These are phyloP conservation scores for Eutreptiella sp. DNA, from an alignment of 208 protist species.

Conservation along the genomic window DNA sequence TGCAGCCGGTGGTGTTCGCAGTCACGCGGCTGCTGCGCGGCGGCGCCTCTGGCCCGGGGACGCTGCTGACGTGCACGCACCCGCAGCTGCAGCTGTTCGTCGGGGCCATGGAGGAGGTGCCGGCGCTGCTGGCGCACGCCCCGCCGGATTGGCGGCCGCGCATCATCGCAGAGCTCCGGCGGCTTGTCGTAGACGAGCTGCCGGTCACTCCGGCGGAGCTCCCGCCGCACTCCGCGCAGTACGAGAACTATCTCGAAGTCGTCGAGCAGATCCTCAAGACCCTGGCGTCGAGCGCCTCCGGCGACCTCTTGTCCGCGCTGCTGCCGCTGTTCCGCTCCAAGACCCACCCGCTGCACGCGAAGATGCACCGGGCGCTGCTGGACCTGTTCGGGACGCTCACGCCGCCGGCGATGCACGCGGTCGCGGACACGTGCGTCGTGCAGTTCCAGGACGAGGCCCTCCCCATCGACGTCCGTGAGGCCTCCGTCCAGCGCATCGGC, in stretches of 20 bases:
- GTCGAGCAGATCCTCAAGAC: slow-evolving; percentile 35
- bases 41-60: too few species aligned
- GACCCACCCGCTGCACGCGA: slow-evolving; percentile 30
- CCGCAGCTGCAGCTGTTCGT: too few species aligned
- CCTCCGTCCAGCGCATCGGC: slow-evolving; percentile 41
- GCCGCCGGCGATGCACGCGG: not conserved
- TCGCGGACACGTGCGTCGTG: slow-evolving; percentile 10
- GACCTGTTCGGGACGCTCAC: not conserved
- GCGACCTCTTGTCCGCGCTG: slow-evolving; percentile 33
- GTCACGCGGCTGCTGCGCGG: too few species aligned
- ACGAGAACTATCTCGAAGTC: slow-evolving; percentile 30
- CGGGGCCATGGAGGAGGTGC: too few species aligned
- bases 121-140: not conserved
- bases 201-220: slow-evolving; percentile 53
- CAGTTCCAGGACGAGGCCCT: slow-evolving; percentile 15
- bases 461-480: slow-evolving; percentile 37
- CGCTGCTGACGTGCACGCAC: too few species aligned
- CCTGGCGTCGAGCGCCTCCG: slow-evolving; percentile 17
- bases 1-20: too few species aligned
- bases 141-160: not conserved
- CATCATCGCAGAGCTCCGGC: not conserved
- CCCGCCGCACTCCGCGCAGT: slow-evolving; percentile 14
- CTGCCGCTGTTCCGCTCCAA: slow-evolving; percentile 45
- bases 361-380: not conserved
- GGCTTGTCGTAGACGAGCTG: slow-evolving; percentile 42